A percentile compares a stretch with the other conserved stretches of the same genome.
Conservation (phyloP, 2,329 filamentous ascomycete species). For the Trichoderma sp. region DNA sequence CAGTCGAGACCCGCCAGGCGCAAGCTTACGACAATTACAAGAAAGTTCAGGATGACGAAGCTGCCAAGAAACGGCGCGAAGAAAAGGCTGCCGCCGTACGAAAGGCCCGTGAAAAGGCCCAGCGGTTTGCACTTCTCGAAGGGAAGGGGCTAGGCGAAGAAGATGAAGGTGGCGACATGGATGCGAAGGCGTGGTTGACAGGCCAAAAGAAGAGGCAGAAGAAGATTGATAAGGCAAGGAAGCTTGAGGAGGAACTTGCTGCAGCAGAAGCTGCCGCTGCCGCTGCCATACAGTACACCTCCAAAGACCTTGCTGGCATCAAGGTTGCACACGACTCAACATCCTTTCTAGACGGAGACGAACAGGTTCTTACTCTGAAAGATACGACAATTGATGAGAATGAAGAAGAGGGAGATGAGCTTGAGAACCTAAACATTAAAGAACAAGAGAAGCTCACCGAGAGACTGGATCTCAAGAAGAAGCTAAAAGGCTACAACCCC, state of each 20-base stretch:
- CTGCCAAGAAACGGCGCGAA: conserved; percentile 75
- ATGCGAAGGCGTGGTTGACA: conserved; percentile 84
- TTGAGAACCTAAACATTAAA: conserved; percentile 73
- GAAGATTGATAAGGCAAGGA: conserved; percentile 78
- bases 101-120: conserved; percentile 81
- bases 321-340: conserved; percentile 87
- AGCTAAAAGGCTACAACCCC: conserved; percentile 85
- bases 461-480: conserved; percentile 83
- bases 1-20: conserved; percentile 77
- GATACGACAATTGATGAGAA: conserved; percentile 83
- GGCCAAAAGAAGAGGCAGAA: conserved; percentile 92
- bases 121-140: conserved; percentile 72
- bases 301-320: conserved; percentile 83
- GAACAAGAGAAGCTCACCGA: conserved; percentile 74
- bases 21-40: conserved; percentile 72
- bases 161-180: conserved; percentile 64
- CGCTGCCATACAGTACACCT: conserved; percentile 71
- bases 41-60: conserved; percentile 67
- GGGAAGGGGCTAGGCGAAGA: conserved; percentile 82
- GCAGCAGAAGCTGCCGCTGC: conserved; percentile 69
- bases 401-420: conserved; percentile 85
- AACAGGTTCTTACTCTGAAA: conserved; percentile 93
- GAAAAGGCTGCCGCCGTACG: conserved; percentile 81
- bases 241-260: conserved; percentile 72
- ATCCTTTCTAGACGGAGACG: conserved; percentile 77